phyloP scores from a whole-genome alignment of 163 green algal species.

The Prototheca cutis region DNA sequence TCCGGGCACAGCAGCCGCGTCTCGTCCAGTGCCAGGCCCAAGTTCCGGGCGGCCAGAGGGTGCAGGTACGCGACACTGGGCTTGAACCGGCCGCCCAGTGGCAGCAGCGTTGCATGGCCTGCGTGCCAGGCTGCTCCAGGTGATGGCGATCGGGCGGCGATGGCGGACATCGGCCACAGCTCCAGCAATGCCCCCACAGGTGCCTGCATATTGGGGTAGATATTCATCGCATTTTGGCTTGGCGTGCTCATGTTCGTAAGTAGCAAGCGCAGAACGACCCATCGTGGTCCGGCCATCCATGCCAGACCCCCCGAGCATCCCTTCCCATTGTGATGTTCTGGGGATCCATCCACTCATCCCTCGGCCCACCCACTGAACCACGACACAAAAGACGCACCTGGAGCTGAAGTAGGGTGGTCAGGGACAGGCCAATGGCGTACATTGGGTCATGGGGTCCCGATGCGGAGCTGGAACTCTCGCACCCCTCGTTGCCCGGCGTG shows the following conservation, averaged over 20 bases:
- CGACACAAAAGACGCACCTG: not conserved
- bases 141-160: not conserved
- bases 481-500: not conserved
- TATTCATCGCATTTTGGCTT: too few relatives aligned
- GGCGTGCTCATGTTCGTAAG: too few relatives aligned
- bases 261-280: too few relatives aligned
- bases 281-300: too few relatives aligned
- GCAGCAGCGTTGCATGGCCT: not conserved
- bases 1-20: constrained; percentile 29
- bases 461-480: too few relatives aligned
- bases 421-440: not conserved
- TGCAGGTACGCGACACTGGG: constrained; percentile 12
- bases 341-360: too few relatives aligned
- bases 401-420: not conserved
- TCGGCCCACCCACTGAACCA: not conserved
- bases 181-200: constrained; percentile 9
- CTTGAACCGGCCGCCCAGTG: too few relatives aligned
- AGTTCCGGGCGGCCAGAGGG: constrained; percentile 39
- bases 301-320: too few relatives aligned
- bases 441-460: not conserved
- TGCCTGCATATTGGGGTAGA: too few relatives aligned
- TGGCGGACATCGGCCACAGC: constrained; percentile 1
- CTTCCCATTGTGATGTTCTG: too few relatives aligned
- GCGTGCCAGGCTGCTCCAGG: not conserved
- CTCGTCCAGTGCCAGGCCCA: constrained; percentile 38